A percentile compares a stretch with the other conserved stretches of the same genome.
phyloP scores from a whole-genome alignment of 306 rosid genomes.

The Prinsepia uniflora region DNA sequence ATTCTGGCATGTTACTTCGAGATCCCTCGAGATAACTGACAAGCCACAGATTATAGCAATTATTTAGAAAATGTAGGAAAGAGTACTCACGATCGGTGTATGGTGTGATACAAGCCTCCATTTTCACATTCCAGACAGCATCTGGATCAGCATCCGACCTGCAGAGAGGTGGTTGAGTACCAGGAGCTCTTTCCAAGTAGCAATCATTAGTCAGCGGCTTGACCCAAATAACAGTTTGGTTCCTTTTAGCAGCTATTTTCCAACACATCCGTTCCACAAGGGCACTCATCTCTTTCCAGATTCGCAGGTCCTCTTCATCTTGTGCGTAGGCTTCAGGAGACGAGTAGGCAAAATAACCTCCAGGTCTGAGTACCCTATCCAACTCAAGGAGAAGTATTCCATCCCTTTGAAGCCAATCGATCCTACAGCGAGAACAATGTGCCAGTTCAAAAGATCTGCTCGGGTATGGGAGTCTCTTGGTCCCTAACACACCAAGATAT shows the following conservation, averaged over 20 bases:
- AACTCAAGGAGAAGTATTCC: conserved; percentile 94
- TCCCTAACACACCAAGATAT: conserved; percentile 92
- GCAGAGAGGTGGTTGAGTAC: conserved; percentile 90
- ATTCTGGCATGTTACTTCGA: not conserved
- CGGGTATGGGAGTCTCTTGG: conserved; percentile 98
- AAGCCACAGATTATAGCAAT: conserved; percentile 7
- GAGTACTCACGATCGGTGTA: conserved; percentile 79
- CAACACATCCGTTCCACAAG: conserved; percentile 96
- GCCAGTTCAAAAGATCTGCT: conserved; percentile 99
- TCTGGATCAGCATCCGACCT: conserved; percentile 83
- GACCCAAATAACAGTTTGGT: conserved; percentile 97
- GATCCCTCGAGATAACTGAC: not conserved
- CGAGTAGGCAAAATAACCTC: conserved; percentile 97
- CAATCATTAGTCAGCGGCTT: conserved; percentile 89
- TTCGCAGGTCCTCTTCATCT: conserved; percentile 92
- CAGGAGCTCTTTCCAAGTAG: conserved; percentile 69
- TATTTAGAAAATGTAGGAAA: conserved; percentile 9
- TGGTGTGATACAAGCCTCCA: conserved; percentile 93
- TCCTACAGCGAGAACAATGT: conserved; percentile 98
- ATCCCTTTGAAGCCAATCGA: conserved; percentile 99
- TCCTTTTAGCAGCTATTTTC: conserved; percentile 75
- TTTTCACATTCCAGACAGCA: conserved; percentile 77
- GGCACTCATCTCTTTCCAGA: conserved; percentile 92
- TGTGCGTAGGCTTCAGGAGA: conserved; percentile 99
- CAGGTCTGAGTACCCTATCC: conserved; percentile 92